Percentiles rank a stretch among this genome's conserved stretches.
Conservation (phyloP, 441 rosid species). For the Adansonia gregorii region DNA sequence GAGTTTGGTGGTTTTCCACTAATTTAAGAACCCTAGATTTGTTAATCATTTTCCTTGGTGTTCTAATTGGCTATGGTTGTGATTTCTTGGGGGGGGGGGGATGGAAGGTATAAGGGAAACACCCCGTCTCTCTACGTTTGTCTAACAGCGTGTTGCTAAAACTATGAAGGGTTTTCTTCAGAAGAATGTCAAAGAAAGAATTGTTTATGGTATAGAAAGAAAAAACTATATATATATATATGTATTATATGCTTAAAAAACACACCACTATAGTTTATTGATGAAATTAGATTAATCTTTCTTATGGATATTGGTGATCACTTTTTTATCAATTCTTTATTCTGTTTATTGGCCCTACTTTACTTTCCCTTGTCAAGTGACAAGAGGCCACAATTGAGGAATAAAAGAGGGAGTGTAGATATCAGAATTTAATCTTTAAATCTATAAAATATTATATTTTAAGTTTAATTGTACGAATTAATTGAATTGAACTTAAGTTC, state of each 20-base stretch:
- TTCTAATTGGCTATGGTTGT: conserved; percentile 30
- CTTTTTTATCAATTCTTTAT: background rate
- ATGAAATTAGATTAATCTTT: background rate
- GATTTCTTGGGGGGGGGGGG: background rate
- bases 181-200: background rate
- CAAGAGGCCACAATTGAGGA: no score
- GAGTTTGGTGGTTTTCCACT: conserved; percentile 40
- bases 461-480: no score
- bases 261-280: background rate
- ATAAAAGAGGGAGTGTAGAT: no score
- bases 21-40: background rate
- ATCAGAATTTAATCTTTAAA: no score
- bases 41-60: conserved; percentile 15
- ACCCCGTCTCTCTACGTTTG: conserved; percentile 6
- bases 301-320: background rate
- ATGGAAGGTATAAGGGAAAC: conserved; percentile 29
- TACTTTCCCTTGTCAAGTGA: background rate
- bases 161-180: background rate
- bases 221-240: background rate
- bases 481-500: no score
- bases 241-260: background rate
- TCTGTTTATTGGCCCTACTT: background rate
- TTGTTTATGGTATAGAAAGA: background rate
- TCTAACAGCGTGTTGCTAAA: conserved; percentile 7
- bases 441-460: no score